Base-by-base conservation (phyloP, 2,329 filamentous ascomycete species). In the Ophiostoma sp. region DNA sequence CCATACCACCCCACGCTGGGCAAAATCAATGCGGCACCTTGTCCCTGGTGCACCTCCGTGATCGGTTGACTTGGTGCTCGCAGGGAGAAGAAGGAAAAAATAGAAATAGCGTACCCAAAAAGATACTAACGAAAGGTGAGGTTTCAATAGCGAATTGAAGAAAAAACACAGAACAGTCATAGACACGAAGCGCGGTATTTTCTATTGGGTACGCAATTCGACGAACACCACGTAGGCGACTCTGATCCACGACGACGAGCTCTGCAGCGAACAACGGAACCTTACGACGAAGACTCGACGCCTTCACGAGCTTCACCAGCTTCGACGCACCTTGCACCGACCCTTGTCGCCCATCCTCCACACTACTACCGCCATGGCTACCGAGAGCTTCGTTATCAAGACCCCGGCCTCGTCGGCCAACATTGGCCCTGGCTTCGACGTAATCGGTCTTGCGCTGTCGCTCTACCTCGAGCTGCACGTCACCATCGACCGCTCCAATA, bases 341-440 rank as follows among this genome's bases (percentile, higher is more conserved):
- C 60, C 12, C 12, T 40, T 12, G 9, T 18, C 36, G 18, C 27
- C 9, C 42, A 5, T n/a, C 42, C 42, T 5, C 3, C 45, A 47
- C 45, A n/a, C 18, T 18, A 47, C 49, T 14, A 16, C 12, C 58
- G 44, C 65, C 60, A 74, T 73, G 73, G 68, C 71, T 16, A 69
- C 70, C 60, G 84, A 87, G 75, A 86, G 85, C 67, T 89, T 90
- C 79, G 81, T 84, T 73, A 91, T 93, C 83, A 87, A 85, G 80
- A 92, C 92, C 71, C 94, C 94, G 72, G 96, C 92, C 81, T 98
- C 94, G 70, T 97, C 93, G 71, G 94, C 94, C 81, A 98, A 98
- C 83, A 97, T 98, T 76, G 94, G 92, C 73, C 94, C 94, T 65
- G 94, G 94, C 69, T 99, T 98, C 83, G 94, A 99, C 82, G 94